These are phyloP conservation scores for Exophiala viscosa DNA, from an alignment of 2,329 filamentous ascomycete genomes.

Conservation along the genomic window DNA sequence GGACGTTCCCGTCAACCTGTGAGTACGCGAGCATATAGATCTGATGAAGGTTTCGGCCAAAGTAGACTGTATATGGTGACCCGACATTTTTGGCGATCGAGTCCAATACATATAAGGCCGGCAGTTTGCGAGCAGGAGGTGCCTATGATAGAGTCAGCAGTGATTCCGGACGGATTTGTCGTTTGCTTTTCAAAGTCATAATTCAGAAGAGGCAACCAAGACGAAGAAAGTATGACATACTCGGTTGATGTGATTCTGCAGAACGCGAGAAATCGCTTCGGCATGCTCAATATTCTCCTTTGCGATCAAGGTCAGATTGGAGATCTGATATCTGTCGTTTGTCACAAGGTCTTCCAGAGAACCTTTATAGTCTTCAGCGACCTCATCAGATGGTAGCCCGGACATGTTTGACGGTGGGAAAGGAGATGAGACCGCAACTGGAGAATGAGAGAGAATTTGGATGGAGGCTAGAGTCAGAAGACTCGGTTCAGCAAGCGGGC, in stretches of 20 bases:
- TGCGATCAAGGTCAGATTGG: constrained; percentile 93
- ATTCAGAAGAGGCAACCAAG: neutral
- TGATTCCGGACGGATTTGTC: constrained; percentile 12
- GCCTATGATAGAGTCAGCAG: constrained; percentile 55
- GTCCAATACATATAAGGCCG: constrained; percentile 95
- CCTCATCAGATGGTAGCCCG: constrained; percentile 67
- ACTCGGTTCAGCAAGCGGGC: constrained; percentile 18
- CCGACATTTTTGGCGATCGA: constrained; percentile 98
- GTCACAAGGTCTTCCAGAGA: constrained; percentile 86
- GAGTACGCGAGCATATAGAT: constrained; percentile 98
- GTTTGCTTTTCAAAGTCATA: neutral
- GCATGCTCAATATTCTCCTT: constrained; percentile 97
- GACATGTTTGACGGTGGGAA: constrained; percentile 55
- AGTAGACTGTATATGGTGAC: constrained; percentile 92
- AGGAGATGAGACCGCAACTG: constrained; percentile 12
- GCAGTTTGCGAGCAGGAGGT: constrained; percentile 81
- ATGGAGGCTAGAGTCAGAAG: constrained; percentile 11
- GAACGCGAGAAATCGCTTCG: constrained; percentile 80
- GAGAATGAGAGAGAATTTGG: constrained; percentile 13
- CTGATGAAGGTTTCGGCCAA: constrained; percentile 83
- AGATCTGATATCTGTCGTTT: constrained; percentile 93
- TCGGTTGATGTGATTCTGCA: constrained; percentile 91
- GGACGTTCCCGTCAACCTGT: constrained; percentile 75
- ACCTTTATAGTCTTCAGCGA: constrained; percentile 91
- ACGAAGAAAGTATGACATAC: constrained; percentile 57